Conservation (phyloP, 441 rosid species). For the Theobroma grandiflorum region DNA sequence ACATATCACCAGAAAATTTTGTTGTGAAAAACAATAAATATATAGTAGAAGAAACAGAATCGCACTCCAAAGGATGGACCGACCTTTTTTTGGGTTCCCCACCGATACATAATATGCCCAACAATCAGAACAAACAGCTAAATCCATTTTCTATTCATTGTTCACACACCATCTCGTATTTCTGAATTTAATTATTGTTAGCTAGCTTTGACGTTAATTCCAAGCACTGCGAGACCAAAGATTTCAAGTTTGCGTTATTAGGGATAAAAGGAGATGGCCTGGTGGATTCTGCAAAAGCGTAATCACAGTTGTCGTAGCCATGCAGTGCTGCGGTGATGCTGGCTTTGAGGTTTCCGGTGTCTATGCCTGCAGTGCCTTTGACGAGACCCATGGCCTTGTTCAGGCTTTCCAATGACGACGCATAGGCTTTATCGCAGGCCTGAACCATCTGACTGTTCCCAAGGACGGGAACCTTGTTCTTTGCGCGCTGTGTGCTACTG, state of each 20-base stretch:
- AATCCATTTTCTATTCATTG: neutral
- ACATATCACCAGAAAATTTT: too few relatives aligned
- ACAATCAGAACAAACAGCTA: neutral
- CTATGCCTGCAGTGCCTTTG: neutral
- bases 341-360: neutral
- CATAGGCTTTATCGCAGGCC: neutral
- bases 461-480: neutral
- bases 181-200: neutral
- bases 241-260: neutral
- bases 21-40: too few relatives aligned
- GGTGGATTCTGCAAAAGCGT: neutral
- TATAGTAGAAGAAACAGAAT: too few relatives aligned
- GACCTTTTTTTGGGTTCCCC: too few relatives aligned
- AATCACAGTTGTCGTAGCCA: neutral
- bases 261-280: constrained; percentile 7
- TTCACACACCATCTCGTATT: neutral
- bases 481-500: neutral
- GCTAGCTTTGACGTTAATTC: neutral
- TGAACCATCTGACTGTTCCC: constrained; percentile 13
- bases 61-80: too few relatives aligned
- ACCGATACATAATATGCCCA: neutral
- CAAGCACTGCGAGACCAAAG: neutral
- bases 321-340: neutral
- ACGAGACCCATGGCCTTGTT: constrained; percentile 8
- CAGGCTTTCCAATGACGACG: neutral